Evolutionary conservation across 768 basidiomycete species (phyloP), one percentile per base, ranked within the genome.

Genomic region (Gymnopilus dilepis): DNA sequence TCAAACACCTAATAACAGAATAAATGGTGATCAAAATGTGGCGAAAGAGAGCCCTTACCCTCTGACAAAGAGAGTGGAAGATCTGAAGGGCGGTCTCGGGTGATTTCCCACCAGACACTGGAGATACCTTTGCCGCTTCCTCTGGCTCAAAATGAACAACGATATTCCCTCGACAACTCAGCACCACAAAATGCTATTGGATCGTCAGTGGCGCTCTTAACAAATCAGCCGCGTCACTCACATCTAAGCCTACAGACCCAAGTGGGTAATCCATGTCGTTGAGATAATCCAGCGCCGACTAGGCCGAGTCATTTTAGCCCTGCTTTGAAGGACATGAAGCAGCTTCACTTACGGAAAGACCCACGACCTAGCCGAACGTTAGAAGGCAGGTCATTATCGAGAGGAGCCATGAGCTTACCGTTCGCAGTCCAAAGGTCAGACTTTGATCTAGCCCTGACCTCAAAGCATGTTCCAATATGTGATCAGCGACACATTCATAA

Each of bases 251-350:
- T 19, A 54, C 59, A 4, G 51, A 53, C 34, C 5, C 50, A 42
- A 60, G 54, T 19, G 59, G 51, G 51, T 60, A 60, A 15, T 45
- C 17, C 19, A 54, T 24, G 42, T 42, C 51, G 7, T 54, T 51
- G 42, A 60, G 59, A 28, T 60, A 60, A n/a, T 54, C 59, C 53
- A 60, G 34, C 45, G 51, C 59, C 28, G 59, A 60, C 59, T 60
- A 13, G 21, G 28, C 19, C 5, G 2, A 2, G 13, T 28, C 33
- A 17, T 6, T 38, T 51, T 37, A 42, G 43, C 24, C 15, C 22
- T 8, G 26, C 22, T 43, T 3, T 33, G 4, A 13, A 13, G 9
- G 15, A n/a, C 6, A 31, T 19, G 15, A 17, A 31, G 24, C 1
- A 8, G 34, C 13, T n/a, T 11, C 17, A 13, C 40, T 19, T 60